Conservation (phyloP, 1,284 basidiomycete genomes). For the Pyrrhoderma lamaoense region DNA sequence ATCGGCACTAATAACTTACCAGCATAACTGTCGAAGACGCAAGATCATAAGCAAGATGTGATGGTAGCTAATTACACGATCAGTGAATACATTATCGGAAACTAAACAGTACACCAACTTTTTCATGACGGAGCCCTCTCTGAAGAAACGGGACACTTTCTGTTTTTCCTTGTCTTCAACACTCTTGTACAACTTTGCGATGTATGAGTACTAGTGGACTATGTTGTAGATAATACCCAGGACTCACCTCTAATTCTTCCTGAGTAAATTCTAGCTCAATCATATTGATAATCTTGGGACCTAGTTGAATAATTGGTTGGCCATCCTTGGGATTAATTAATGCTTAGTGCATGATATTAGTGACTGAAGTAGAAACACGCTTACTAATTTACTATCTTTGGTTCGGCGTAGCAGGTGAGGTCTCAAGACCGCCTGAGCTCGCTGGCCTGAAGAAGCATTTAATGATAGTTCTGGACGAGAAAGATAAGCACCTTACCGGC, state of each 20-base stretch:
- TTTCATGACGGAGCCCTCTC: conserved; percentile 48
- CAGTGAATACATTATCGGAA: neutral
- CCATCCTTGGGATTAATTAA: conserved; percentile 46
- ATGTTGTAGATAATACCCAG: neutral
- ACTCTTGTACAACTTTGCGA: conserved; percentile 47
- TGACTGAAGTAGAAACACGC: neutral
- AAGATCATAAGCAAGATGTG: conserved; percentile 48
- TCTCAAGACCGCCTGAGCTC: conserved; percentile 54
- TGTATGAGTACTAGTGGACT: neutral
- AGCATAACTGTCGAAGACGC: conserved; percentile 59
- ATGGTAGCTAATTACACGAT: conserved; percentile 9
- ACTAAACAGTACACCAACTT: conserved; percentile 37
- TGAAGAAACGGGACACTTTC: conserved; percentile 50
- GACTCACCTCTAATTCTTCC: conserved; percentile 30
- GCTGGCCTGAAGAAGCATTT: conserved; percentile 24
- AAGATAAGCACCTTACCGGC: conserved; percentile 36
- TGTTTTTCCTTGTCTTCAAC: conserved; percentile 50
- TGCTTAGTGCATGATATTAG: too few relatives aligned
- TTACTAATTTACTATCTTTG: conserved; percentile 45
- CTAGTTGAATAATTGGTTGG: conserved; percentile 51
- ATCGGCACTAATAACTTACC: conserved; percentile 15
- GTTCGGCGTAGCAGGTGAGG: conserved; percentile 55
- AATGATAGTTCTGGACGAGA: conserved; percentile 21
- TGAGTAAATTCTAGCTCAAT: conserved; percentile 47
- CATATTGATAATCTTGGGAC: conserved; percentile 52